Percentiles rank a stretch among this genome's conserved stretches.
phyloP scores from a whole-genome alignment of 1,284 basidiomycete species.

The Puccinia coronata region DNA sequence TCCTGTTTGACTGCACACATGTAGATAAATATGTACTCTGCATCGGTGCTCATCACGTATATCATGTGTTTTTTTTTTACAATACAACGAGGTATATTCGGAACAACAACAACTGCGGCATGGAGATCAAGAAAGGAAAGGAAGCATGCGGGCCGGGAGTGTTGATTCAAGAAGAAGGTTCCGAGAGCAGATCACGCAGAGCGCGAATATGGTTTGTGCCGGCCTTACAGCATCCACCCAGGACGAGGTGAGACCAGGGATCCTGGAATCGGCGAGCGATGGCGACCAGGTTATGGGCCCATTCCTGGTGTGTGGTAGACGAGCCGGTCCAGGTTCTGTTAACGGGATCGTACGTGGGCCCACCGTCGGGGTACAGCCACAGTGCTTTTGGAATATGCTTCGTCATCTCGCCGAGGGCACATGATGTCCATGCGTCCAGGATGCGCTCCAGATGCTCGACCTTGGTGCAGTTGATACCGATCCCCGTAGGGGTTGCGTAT shows the following conservation, averaged over 20 bases:
- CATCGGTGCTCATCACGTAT: too few relatives aligned
- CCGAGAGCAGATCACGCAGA: slow-evolving; percentile 53
- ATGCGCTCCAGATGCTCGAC: slow-evolving; percentile 11
- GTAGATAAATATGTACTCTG: too few relatives aligned
- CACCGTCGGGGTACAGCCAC: slow-evolving; percentile 74
- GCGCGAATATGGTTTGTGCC: slow-evolving; percentile 65
- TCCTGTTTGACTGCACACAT: too few relatives aligned
- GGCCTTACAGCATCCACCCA: slow-evolving; percentile 74
- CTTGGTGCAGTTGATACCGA: slow-evolving; percentile 73
- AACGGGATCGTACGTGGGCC: slow-evolving; percentile 65
- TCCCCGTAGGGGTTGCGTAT: slow-evolving; percentile 61
- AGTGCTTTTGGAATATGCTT: slow-evolving; percentile 60
- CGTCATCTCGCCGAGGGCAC: background rate
- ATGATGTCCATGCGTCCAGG: slow-evolving; percentile 16
- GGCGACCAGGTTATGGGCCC: slow-evolving; percentile 46
- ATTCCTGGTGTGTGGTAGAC: background rate
- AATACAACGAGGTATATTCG: too few relatives aligned
- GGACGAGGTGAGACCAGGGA: slow-evolving; percentile 65
- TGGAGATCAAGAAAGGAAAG: too few relatives aligned
- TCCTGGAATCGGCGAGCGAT: slow-evolving; percentile 50
- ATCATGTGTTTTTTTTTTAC: too few relatives aligned
- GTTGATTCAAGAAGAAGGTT: too few relatives aligned
- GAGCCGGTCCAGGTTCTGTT: slow-evolving; percentile 62
- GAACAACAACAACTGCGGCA: too few relatives aligned
- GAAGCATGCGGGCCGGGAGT: too few relatives aligned